These are phyloP conservation scores for Amanita fuliginea DNA, from an alignment of 768 basidiomycete genomes.

Conservation along the genomic window DNA sequence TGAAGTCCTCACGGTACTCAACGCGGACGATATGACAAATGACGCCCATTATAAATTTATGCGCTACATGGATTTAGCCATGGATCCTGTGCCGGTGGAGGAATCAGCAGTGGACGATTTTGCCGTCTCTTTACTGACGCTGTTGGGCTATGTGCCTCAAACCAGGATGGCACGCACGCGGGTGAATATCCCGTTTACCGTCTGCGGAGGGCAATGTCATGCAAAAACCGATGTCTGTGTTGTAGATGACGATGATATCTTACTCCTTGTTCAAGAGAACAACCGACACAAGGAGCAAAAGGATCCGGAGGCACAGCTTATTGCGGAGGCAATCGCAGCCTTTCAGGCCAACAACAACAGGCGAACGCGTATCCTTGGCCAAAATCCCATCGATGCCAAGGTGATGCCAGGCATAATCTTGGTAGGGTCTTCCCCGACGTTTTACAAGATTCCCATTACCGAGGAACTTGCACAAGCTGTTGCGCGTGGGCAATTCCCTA, in stretches of 20 bases:
- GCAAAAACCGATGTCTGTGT: constrained; percentile 19
- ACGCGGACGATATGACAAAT: not conserved
- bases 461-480: constrained; percentile 7
- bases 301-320: constrained; percentile 2
- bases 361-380: constrained; percentile 4
- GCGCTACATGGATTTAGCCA: constrained; percentile 12
- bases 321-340: not conserved
- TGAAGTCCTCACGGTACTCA: not conserved
- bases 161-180: constrained; percentile 4
- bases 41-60: constrained; percentile 5
- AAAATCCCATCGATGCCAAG: not conserved
- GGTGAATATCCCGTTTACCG: constrained; percentile 11
- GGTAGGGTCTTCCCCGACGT: not conserved
- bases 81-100: constrained; percentile 5
- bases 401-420: not conserved
- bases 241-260: constrained; percentile 6
- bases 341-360: not conserved
- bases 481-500: constrained; percentile 11
- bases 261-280: constrained; percentile 14
- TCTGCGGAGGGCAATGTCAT: constrained; percentile 11
- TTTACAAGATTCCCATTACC: constrained; percentile 3
- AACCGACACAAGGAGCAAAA: constrained; percentile 3
- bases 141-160: not conserved
- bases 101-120: constrained; percentile 18
- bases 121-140: constrained; percentile 10